Evolutionary conservation across 2,329 filamentous ascomycete genomes (phyloP).

Genomic region (Geosmithia flava): DNA sequence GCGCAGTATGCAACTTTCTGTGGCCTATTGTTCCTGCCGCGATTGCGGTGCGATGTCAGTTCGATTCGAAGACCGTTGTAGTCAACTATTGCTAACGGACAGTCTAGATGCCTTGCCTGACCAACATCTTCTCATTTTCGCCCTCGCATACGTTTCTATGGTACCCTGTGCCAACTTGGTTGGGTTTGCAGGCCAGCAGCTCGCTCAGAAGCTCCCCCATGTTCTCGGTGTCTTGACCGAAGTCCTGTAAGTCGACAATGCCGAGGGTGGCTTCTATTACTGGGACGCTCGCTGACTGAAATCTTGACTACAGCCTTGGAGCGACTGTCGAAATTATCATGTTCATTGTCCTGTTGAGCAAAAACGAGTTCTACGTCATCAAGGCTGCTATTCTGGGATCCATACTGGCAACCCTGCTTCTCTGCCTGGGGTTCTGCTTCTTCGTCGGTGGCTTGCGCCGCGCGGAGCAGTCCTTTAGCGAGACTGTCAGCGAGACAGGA

Average conservation of each 20-base stretch:
- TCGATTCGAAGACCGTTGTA: constrained; percentile 1
- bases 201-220: constrained; percentile 67
- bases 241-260: constrained; percentile 29
- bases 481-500: constrained; percentile 67
- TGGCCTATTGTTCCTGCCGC: constrained; percentile 38
- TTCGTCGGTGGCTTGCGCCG: constrained; percentile 60
- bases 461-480: constrained; percentile 59
- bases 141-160: constrained; percentile 36
- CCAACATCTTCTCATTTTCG: constrained; percentile 30
- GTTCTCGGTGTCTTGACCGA: constrained; percentile 53
- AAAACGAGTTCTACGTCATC: constrained; percentile 54
- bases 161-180: constrained; percentile 37
- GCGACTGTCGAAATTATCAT: constrained; percentile 73
- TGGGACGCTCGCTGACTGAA: constrained; percentile 9
- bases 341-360: constrained; percentile 61
- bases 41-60: constrained; percentile 26
- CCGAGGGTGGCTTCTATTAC: not conserved
- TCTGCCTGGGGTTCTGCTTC: constrained; percentile 74
- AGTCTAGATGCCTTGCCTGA: constrained; percentile 19
- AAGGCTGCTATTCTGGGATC: constrained; percentile 76
- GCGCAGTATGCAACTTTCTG: constrained; percentile 31
- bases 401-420: constrained; percentile 67
- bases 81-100: not conserved
- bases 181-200: constrained; percentile 47
- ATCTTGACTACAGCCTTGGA: constrained; percentile 34